Base-by-base conservation (phyloP, 805 yeast genomes). In the Metschnikowia lachancei region DNA sequence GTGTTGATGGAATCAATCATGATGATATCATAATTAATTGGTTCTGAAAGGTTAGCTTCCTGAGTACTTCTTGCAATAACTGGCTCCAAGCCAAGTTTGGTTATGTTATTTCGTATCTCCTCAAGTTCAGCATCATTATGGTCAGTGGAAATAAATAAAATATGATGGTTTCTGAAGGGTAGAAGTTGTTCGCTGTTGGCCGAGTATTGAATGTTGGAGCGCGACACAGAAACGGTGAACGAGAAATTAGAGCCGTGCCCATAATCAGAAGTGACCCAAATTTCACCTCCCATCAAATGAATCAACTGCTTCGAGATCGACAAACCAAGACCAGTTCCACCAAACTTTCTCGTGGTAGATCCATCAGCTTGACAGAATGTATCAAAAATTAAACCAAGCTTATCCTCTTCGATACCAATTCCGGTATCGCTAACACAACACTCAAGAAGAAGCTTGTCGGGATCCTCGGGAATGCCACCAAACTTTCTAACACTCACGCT, bases 281-380 rank as follows among this genome's bases (percentile, higher is more conserved):
- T 87, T 53, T 85, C 92, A 62, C 96, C 96, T 36, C 96, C 96
- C 96, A 89, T 88, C 53, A 88, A 75, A 59, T 87, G 91, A 59
- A 89, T 88, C 56, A 88, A 75, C 58, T 87, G 89, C 64, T 87
- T 87, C 9, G 96, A 89, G 63, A 88, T 88, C 2, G 95, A 86
- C 46, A 88, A 74, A 14, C 96, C 96, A 38, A 88, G 74, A 53
- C 96, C 96, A 3, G 96, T 89, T 59, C 96, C 96, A 58, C 96
- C 96, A 63, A 88, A 89, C 65, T 87, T 87, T 63, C 96, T 78
- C 1, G 96, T 88, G 2, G 96, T 88, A 4, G 95, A 87, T 35
- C 96, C 96, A 67, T 88, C 96, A 8, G 96, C 96, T 64, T 88
- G 96, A 55, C 96, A 85, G 70, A 88, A 88, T 2, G 92, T 88